These are phyloP conservation scores for Lentinula lateritia DNA, from an alignment of 768 basidiomycete genomes.

Conservation along the genomic window DNA sequence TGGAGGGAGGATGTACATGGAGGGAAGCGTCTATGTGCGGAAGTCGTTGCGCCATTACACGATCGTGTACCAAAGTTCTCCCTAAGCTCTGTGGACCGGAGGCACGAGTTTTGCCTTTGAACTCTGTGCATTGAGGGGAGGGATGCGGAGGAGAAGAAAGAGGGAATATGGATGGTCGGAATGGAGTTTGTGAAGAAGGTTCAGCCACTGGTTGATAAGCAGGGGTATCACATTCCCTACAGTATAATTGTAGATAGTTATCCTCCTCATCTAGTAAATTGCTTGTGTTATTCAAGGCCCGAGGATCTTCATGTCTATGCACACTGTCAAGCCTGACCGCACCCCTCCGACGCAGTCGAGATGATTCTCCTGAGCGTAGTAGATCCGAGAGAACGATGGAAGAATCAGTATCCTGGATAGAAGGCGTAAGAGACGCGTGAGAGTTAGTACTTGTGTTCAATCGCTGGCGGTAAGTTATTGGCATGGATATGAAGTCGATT, in stretches of 20 bases:
- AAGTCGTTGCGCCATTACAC: not conserved
- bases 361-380: constrained; percentile 69
- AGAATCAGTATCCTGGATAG: constrained; percentile 48
- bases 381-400: constrained; percentile 70
- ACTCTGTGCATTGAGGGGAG: not conserved
- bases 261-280: not conserved
- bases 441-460: not conserved
- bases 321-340: constrained; percentile 58
- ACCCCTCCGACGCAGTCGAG: constrained; percentile 65
- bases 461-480: not conserved
- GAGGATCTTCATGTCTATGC: not conserved
- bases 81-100: not conserved
- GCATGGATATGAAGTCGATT: not conserved
- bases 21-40: constrained; percentile 3
- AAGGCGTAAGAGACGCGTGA: not conserved
- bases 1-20: constrained; percentile 1
- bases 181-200: not conserved
- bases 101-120: not conserved
- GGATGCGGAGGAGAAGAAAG: not conserved
- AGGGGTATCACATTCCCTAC: constrained; percentile 2
- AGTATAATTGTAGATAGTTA: not conserved
- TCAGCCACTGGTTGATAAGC: not conserved
- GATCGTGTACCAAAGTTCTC: not conserved
- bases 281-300: not conserved
- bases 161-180: not conserved